phyloP scores from a whole-genome alignment of 2,329 filamentous ascomycete species.

The Penicillium sp. region DNA sequence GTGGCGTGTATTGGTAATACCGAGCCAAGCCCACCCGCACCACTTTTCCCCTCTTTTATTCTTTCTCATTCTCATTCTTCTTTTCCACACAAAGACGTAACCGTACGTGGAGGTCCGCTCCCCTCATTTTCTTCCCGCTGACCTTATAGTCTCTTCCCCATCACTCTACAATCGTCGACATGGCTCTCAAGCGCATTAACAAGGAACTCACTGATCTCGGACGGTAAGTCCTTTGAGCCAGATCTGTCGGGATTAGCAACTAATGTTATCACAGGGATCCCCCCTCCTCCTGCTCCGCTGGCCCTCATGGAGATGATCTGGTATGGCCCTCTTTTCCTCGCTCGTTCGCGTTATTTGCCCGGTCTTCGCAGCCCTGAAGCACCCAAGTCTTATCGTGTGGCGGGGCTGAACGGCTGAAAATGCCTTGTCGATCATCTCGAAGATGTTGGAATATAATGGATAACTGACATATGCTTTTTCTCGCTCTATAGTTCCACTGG shows the following conservation, averaged over 20 bases:
- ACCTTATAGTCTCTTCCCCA: conserved; percentile 18
- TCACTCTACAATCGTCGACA: conserved; percentile 37
- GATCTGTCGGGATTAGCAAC: conserved; percentile 1
- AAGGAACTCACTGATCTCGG: conserved; percentile 55
- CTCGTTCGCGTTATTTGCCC: not conserved
- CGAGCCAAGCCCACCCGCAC: conserved; percentile 12
- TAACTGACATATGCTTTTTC: conserved; percentile 30
- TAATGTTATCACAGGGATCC: conserved; percentile 70
- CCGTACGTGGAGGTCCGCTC: conserved; percentile 18
- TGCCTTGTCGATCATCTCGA: conserved; percentile 4
- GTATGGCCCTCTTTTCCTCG: conserved; percentile 57
- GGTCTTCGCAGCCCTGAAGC: conserved; percentile 13
- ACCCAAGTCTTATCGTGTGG: conserved; percentile 17
- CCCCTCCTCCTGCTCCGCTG: conserved; percentile 97
- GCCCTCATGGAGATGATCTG: conserved; percentile 94
- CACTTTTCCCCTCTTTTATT: conserved; percentile 25
- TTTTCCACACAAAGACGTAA: conserved; percentile 33
- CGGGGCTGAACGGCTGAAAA: conserved; percentile 19
- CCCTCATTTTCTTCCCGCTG: conserved; percentile 2
- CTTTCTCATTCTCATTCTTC: conserved; percentile 30
- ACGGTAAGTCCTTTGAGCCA: conserved; percentile 38
- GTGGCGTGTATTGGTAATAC: conserved; percentile 26
- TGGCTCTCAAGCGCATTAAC: conserved; percentile 56
- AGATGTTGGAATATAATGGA: conserved; percentile 6
- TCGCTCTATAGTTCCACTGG: conserved; percentile 85